phyloP scores from a whole-genome alignment of 2,329 filamentous ascomycete species.

The Lecanicillium sp. region DNA sequence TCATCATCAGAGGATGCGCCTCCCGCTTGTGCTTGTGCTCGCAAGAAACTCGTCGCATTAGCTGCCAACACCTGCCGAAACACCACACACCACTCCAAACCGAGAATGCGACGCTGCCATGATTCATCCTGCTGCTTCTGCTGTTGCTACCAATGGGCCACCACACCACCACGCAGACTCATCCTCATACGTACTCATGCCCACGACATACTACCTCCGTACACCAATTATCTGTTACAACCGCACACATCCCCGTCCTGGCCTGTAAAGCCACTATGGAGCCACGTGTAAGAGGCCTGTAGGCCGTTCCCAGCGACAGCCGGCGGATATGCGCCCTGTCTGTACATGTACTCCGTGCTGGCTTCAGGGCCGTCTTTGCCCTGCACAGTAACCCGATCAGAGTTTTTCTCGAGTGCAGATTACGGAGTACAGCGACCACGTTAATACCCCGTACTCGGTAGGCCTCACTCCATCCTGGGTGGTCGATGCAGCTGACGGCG shows the following conservation, averaged over 20 bases:
- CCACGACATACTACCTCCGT: no score
- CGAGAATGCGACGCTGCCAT: conserved; percentile 3
- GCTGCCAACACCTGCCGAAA: conserved; percentile 2
- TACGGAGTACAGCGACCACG: no score
- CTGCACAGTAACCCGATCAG: no score
- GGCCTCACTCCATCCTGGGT: not conserved
- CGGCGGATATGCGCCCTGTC: not conserved
- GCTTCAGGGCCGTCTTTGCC: no score
- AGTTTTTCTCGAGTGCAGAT: no score
- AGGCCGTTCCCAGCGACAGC: conserved; percentile 2
- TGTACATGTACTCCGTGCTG: no score
- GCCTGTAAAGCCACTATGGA: not conserved
- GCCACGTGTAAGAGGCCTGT: not conserved
- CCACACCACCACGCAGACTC: no score
- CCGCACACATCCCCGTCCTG: not conserved
- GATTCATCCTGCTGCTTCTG: conserved; percentile 2
- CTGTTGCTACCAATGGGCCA: no score
- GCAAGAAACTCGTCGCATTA: not conserved
- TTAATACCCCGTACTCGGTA: not conserved
- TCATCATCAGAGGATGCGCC: no score
- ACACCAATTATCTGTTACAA: not conserved
- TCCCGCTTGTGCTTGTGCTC: no score
- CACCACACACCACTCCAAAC: conserved; percentile 4
- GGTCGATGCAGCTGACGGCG: conserved; percentile 3
- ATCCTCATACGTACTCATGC: no score